Conservation (phyloP, 2,329 filamentous ascomycete genomes). For the Purpureocillium lavendulum region DNA sequence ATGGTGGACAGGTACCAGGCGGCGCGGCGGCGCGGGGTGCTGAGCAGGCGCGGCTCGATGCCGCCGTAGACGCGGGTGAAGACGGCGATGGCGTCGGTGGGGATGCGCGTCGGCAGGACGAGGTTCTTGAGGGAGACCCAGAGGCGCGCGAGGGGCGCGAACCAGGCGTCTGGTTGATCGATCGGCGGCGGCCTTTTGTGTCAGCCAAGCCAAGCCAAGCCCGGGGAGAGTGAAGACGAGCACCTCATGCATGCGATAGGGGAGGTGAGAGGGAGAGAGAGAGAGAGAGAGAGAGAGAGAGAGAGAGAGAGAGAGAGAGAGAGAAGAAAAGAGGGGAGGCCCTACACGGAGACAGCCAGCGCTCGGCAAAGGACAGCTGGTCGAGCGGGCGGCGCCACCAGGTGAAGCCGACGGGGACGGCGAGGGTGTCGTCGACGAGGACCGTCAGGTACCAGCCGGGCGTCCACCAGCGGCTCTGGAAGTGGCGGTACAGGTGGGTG, state of each 20-base stretch:
- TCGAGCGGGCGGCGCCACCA: conserved; percentile 23
- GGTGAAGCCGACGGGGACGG: conserved; percentile 18
- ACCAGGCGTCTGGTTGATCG: conserved; percentile 17
- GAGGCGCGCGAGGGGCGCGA: conserved; percentile 17
- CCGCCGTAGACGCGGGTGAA: conserved; percentile 17
- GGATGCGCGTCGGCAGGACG: conserved; percentile 15
- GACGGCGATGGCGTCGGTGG: conserved; percentile 10
- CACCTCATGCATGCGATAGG: too few relatives aligned
- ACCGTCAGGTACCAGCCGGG: conserved; percentile 20
- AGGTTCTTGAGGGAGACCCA: conserved; percentile 14
- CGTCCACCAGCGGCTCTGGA: conserved; percentile 23
- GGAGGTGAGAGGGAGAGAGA: too few relatives aligned
- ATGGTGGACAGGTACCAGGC: conserved; percentile 28
- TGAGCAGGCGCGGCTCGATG: conserved; percentile 16
- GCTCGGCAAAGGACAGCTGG: conserved; percentile 17
- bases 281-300: too few relatives aligned
- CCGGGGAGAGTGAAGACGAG: too few relatives aligned
- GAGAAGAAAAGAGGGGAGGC: background rate
- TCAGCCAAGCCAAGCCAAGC: too few relatives aligned
- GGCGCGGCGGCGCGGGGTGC: conserved; percentile 16
- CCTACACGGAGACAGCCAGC: conserved; percentile 23
- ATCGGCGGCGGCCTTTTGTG: too few relatives aligned
- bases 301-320: too few relatives aligned
- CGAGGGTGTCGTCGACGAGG: conserved; percentile 10
- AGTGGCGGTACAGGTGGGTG: conserved; percentile 16